phyloP scores from a whole-genome alignment of 2,329 filamentous ascomycete genomes.

The Colletotrichum sp. region DNA sequence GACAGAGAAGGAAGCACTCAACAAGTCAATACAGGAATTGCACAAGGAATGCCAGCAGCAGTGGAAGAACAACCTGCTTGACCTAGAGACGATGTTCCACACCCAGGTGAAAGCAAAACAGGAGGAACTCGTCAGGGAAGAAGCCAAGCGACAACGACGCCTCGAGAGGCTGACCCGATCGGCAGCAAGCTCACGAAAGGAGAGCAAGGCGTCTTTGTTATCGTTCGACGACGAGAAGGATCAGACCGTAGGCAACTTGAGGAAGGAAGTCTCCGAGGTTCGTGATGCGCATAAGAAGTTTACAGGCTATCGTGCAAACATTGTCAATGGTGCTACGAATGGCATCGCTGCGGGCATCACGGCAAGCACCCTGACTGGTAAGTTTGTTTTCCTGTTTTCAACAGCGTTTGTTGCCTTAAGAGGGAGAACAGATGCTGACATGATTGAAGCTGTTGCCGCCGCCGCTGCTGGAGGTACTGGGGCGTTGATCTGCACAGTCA shows the following conservation, averaged over 20 bases:
- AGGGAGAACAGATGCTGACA: not conserved
- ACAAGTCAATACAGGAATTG: not conserved
- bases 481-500: not conserved
- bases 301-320: not conserved
- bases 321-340: not conserved
- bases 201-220: not conserved
- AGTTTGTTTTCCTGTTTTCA: not conserved
- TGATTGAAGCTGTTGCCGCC: not conserved
- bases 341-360: not conserved
- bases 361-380: not conserved
- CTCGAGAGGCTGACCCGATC: not conserved
- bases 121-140: not conserved
- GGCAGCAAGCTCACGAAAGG: not conserved
- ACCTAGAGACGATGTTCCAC: not conserved
- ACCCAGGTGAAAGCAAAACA: not conserved
- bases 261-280: not conserved
- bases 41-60: not conserved
- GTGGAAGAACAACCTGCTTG: not conserved
- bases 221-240: not conserved
- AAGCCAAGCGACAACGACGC: not conserved
- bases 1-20: not conserved
- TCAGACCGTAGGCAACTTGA: not conserved
- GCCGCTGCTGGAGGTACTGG: not conserved
- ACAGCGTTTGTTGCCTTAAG: not conserved
- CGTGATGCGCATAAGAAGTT: not conserved